Evolutionary conservation across 805 yeast species (phyloP), one percentile per base, ranked within the genome.

Genomic region (Isabelozyma heimii): DNA sequence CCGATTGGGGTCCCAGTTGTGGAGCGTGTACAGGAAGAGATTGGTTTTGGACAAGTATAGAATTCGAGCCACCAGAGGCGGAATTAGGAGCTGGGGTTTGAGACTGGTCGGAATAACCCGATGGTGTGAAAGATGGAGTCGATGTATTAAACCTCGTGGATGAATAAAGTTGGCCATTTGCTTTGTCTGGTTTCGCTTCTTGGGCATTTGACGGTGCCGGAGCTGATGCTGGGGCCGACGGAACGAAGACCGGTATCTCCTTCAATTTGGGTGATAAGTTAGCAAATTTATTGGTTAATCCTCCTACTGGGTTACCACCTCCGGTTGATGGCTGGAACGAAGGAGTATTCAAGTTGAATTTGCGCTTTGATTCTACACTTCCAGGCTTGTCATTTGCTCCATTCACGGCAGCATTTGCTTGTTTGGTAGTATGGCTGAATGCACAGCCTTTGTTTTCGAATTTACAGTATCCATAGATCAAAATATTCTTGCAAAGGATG

Each of bases 361-460:
- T 67, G 39, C 69, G 57, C 33, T 61, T 54, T 6, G 71, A 62
- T 4, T 68, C 63, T 16, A 13, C 43, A 28, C 43, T 55, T 30
- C 35, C 35, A n/a, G 40, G 40, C 16, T 37, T 37, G 9, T 37
- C 55, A 45, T 47, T 51, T 13, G 46, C 24, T 8, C 47, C 50
- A 16, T 12, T 41, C 24, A 16, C 42, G 6, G 35, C 10, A 8
- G 10, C 24, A 13, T 20, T 9, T 48, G 40, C 28, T 45, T 47
- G 44, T 43, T 69, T 73, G 38, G 62, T 67, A 50, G 80, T 86
- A 63, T 89, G 96, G 45, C 81, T 83, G 62, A 89, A 90, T 2
- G 85, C 86, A 62, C 97, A 90, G 9, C 96, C 96, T 59, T 89
- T 89, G 56, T 87, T 86, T 58, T 88, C 91, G 69, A 80, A 89